A percentile compares a stretch with the other conserved stretches of the same genome.
Evolutionary conservation across 768 basidiomycete species (phyloP).

Genomic region (Crassisporium funariophilum): DNA sequence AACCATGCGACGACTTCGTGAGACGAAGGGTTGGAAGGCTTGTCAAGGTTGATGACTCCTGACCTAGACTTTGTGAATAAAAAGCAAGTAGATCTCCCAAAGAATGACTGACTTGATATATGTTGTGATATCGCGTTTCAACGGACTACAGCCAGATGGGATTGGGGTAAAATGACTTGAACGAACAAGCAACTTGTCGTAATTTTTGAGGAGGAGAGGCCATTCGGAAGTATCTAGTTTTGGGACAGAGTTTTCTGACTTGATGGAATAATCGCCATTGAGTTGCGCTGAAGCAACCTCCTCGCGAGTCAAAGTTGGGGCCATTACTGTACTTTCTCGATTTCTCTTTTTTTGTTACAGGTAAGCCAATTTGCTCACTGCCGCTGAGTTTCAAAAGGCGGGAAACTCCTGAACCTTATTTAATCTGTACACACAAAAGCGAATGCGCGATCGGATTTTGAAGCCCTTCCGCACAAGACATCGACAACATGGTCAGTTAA

Average conservation of each 20-base stretch:
- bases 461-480: conserved; percentile 16
- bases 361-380: conserved; percentile 13
- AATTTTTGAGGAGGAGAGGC: conserved; percentile 98
- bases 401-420: conserved; percentile 36
- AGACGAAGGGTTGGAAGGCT: conserved; percentile 97
- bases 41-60: conserved; percentile 99
- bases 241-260: conserved; percentile 73
- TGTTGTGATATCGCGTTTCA: conserved; percentile 89
- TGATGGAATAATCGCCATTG: conserved; percentile 77
- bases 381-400: conserved; percentile 17
- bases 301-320: conserved; percentile 57
- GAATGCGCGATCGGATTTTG: not conserved
- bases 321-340: conserved; percentile 34
- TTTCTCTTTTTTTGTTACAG: conserved; percentile 13
- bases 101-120: conserved; percentile 79
- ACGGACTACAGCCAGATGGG: conserved; percentile 87
- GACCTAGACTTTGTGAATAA: conserved; percentile 57
- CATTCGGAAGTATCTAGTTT: conserved; percentile 94
- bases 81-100: conserved; percentile 1
- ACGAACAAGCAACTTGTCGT: conserved; percentile 93
- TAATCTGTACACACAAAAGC: conserved; percentile 45
- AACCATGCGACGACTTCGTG: conserved; percentile 99
- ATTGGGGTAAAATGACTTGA: conserved; percentile 99
- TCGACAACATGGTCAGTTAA: conserved; percentile 69
- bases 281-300: conserved; percentile 77